Evolutionary conservation across 495 filamentous ascomycete species (phyloP).

Genomic region (Xylaria venustula): DNA sequence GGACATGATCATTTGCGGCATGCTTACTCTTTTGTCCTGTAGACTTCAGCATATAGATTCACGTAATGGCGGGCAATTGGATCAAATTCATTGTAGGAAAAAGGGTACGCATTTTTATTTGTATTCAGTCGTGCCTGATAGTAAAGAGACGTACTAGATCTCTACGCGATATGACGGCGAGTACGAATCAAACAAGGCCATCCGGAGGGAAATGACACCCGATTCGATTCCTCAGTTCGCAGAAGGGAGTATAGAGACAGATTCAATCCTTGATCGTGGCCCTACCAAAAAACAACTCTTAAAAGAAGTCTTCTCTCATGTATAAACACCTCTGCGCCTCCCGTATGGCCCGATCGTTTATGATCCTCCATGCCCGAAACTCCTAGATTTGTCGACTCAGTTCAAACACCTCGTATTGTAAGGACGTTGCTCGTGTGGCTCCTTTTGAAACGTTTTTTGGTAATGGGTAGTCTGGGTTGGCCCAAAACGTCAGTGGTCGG

Average conservation of each 20-base stretch:
- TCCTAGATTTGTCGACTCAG: too few species aligned
- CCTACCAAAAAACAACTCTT: not conserved
- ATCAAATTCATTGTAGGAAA: too few species aligned
- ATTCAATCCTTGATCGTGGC: not conserved
- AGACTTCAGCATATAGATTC: not conserved
- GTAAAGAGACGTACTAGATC: conserved; percentile 4
- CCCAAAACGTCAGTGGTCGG: not conserved
- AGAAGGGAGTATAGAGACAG: not conserved
- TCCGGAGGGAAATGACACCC: conserved; percentile 5
- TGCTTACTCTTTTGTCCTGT: too few species aligned
- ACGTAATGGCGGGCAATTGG: too few species aligned
- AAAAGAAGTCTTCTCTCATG: not conserved
- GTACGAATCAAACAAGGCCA: conserved; percentile 3
- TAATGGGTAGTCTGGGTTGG: not conserved
- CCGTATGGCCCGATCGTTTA: not conserved
- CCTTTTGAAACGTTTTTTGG: not conserved
- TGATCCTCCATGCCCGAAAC: conserved; percentile 7
- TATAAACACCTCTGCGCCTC: not conserved
- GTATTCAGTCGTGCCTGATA: conserved; percentile 9
- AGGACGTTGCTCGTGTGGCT: too few species aligned
- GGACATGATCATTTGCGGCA: too few species aligned
- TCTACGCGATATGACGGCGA: not conserved
- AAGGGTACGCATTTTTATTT: not conserved
- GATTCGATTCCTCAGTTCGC: not conserved
- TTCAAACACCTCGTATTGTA: too few species aligned